phyloP scores from a whole-genome alignment of 2,329 filamentous ascomycete species.

The Ascocoryne sarcoides region DNA sequence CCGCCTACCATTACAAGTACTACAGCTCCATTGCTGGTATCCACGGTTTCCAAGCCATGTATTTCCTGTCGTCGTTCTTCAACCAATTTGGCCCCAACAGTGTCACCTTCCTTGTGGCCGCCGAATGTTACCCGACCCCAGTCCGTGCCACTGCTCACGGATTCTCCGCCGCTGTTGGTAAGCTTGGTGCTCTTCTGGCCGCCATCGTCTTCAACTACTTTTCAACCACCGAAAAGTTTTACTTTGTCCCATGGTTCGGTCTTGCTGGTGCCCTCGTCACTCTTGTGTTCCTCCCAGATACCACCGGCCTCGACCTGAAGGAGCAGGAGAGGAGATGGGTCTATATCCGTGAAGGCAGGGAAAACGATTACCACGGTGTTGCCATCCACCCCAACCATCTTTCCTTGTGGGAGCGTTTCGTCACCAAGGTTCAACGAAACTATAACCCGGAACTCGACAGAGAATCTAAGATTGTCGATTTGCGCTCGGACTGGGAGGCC shows the following conservation, averaged over 20 bases:
- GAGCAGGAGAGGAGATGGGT: slow-evolving; percentile 93
- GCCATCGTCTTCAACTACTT: slow-evolving; percentile 95
- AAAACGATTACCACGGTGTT: slow-evolving; percentile 82
- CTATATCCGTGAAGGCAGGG: slow-evolving; percentile 71
- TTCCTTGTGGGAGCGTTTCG: slow-evolving; percentile 76
- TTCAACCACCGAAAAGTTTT: slow-evolving; percentile 72
- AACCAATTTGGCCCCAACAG: slow-evolving; percentile 94
- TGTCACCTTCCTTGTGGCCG: slow-evolving; percentile 92
- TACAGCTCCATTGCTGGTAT: slow-evolving; percentile 66
- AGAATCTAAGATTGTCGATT: slow-evolving; percentile 75
- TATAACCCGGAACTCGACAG: slow-evolving; percentile 81
- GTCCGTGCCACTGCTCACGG: slow-evolving; percentile 91
- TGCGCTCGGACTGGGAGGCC: slow-evolving; percentile 55
- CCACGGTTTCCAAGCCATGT: slow-evolving; percentile 93
- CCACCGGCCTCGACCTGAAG: slow-evolving; percentile 90
- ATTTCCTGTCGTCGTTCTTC: slow-evolving; percentile 96
- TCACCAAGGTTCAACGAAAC: slow-evolving; percentile 63
- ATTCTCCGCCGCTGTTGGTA: slow-evolving; percentile 85
- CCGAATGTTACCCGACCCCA: slow-evolving; percentile 92
- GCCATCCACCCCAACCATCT: slow-evolving; percentile 86
- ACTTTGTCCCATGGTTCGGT: slow-evolving; percentile 93
- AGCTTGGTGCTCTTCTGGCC: slow-evolving; percentile 78
- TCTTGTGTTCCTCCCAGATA: slow-evolving; percentile 84
- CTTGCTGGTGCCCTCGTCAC: slow-evolving; percentile 79
- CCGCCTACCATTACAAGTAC: slow-evolving; percentile 80